Percentiles rank a stretch among this genome's conserved stretches.
phyloP scores from a whole-genome alignment of 345 rosid species.

The Eucalyptus erythrocorys region DNA sequence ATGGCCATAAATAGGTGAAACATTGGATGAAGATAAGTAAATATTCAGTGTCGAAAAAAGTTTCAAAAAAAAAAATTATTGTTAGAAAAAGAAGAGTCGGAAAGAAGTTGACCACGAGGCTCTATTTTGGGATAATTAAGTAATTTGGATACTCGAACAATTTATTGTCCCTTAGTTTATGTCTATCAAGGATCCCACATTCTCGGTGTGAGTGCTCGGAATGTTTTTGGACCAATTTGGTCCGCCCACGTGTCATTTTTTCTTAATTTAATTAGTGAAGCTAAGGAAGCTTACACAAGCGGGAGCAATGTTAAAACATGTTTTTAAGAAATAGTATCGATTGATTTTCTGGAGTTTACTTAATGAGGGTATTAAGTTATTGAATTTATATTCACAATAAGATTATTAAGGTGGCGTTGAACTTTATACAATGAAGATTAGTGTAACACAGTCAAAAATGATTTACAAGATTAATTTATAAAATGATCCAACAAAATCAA shows the following conservation, averaged over 20 bases:
- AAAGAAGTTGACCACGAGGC: background rate
- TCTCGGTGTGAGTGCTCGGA: background rate
- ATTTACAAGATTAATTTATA: background rate
- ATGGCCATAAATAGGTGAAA: background rate
- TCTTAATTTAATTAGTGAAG: background rate
- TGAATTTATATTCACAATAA: background rate
- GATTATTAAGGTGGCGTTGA: background rate
- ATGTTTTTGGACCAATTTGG: background rate
- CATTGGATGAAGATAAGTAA: background rate
- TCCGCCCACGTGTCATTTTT: background rate
- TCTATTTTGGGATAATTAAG: background rate
- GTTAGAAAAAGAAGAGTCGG: background rate
- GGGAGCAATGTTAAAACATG: background rate
- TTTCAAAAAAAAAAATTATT: background rate
- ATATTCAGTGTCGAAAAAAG: background rate
- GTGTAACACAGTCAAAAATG: background rate
- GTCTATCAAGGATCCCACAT: background rate
- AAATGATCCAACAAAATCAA: background rate
- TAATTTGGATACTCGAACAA: background rate
- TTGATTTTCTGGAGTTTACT: background rate
- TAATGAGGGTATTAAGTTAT: background rate
- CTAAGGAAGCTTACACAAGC: background rate
- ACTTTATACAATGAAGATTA: background rate
- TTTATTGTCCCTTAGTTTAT: background rate
- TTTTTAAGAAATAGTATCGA: background rate